Conservation (phyloP, 805 yeast genomes). For the Cyberlindnera samutprakarnensis region DNA sequence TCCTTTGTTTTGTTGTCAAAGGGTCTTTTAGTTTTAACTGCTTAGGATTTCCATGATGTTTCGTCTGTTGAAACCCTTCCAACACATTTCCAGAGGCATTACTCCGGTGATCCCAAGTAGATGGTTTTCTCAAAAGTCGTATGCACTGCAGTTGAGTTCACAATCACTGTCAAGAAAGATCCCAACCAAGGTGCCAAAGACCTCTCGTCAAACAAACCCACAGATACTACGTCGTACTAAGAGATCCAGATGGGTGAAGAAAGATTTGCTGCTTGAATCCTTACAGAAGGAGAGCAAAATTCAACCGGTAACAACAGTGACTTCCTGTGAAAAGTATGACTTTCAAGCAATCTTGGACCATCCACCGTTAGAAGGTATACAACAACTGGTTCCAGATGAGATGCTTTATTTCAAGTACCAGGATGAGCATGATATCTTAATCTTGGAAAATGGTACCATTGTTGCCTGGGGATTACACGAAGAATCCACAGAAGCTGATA, state of each 20-base stretch:
- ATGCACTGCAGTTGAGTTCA: too few relatives aligned
- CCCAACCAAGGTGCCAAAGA: constrained; percentile 5
- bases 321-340: constrained; percentile 68
- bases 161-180: too few relatives aligned
- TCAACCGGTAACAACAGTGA: constrained; percentile 56
- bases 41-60: too few relatives aligned
- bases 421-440: constrained; percentile 48
- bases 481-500: constrained; percentile 32
- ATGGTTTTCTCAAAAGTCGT: too few relatives aligned
- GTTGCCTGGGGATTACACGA: constrained; percentile 82
- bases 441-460: constrained; percentile 70
- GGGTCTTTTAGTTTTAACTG: too few relatives aligned
- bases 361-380: constrained; percentile 28
- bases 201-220: constrained; percentile 6
- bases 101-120: too few relatives aligned
- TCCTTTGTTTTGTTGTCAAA: too few relatives aligned
- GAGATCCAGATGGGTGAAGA: constrained; percentile 3
- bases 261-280: constrained; percentile 1
- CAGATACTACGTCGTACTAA: constrained; percentile 11
- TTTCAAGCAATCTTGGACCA: constrained; percentile 32
- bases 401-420: constrained; percentile 48
- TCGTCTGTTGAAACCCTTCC: too few relatives aligned
- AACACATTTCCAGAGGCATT: too few relatives aligned
- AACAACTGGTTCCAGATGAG: constrained; percentile 54
- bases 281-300: constrained; percentile 6